These are phyloP conservation scores for Yamadazyma siamensis DNA, from an alignment of 1,139 yeast genomes.

Conservation along the genomic window DNA sequence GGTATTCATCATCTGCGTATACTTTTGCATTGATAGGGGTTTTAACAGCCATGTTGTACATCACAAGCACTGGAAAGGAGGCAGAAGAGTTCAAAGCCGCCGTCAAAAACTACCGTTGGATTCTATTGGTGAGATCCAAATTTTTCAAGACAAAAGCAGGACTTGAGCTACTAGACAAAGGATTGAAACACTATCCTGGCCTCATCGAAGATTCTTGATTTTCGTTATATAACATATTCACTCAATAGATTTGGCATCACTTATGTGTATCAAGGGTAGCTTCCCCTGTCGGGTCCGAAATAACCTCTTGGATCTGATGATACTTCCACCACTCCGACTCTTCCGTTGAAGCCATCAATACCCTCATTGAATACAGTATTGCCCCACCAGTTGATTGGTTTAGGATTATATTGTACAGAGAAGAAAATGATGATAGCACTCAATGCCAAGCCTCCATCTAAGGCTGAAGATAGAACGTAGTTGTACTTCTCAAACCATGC, in stretches of 20 bases:
- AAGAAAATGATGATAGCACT: conserved; percentile 52
- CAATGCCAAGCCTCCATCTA: conserved; percentile 54
- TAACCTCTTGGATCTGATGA: neutral
- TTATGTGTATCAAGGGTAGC: neutral
- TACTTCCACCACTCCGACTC: neutral
- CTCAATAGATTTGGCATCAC: neutral
- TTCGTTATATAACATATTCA: no score
- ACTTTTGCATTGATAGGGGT: neutral
- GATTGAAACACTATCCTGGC: neutral
- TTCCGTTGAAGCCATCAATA: conserved; percentile 21
- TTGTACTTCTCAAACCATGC: conserved; percentile 62
- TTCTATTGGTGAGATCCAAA: conserved; percentile 1
- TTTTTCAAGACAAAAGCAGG: neutral
- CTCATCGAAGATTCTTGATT: neutral
- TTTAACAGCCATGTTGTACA: neutral
- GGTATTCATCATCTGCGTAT: neutral
- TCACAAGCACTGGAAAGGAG: neutral
- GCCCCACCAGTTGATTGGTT: conserved; percentile 56
- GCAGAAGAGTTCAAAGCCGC: neutral
- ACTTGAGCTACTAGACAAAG: neutral
- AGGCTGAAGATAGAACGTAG: conserved; percentile 49
- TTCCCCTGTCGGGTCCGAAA: neutral
- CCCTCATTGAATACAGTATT: conserved; percentile 34
- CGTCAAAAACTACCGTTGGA: neutral
- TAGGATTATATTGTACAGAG: conserved; percentile 45